Evolutionary conservation across 192 early-diverging fungal genomes (phyloP).

Genomic region (Coemansia aciculifera): DNA sequence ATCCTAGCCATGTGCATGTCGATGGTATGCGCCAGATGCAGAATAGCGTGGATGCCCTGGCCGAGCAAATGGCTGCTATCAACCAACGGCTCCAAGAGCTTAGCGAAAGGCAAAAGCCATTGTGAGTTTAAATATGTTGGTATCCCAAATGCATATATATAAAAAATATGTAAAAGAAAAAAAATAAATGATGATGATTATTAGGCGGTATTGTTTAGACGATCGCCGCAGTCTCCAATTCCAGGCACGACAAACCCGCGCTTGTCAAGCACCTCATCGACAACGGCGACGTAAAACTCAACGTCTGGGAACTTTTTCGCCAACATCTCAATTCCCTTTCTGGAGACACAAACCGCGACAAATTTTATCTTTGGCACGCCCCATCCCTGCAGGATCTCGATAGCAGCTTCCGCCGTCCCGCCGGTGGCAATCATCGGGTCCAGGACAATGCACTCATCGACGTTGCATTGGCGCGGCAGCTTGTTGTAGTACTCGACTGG

Average conservation of each 20-base stretch:
- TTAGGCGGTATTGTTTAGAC: constrained; percentile 59
- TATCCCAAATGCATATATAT: neutral
- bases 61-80: constrained; percentile 22
- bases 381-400: constrained; percentile 80
- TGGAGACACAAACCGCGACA: constrained; percentile 62
- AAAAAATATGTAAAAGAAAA: neutral
- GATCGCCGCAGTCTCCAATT: constrained; percentile 71
- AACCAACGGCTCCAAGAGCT: constrained; percentile 26
- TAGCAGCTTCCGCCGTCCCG: constrained; percentile 73
- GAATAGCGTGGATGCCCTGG: constrained; percentile 30
- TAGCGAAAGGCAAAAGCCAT: constrained; percentile 7
- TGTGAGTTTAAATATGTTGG: neutral
- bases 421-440: constrained; percentile 87
- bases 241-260: constrained; percentile 64
- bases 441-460: constrained; percentile 70
- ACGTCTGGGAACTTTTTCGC: constrained; percentile 59
- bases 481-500: constrained; percentile 96
- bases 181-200: too few species aligned
- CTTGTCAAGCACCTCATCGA: constrained; percentile 61
- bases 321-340: constrained; percentile 51
- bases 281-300: constrained; percentile 55
- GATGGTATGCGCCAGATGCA: constrained; percentile 27
- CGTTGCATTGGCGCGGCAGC: constrained; percentile 66
- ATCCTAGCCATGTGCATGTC: constrained; percentile 5
- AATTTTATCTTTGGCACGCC: constrained; percentile 73